These are phyloP conservation scores for Pythium monospermum DNA, from an alignment of 352 stramenopile species.

Conservation along the genomic window DNA sequence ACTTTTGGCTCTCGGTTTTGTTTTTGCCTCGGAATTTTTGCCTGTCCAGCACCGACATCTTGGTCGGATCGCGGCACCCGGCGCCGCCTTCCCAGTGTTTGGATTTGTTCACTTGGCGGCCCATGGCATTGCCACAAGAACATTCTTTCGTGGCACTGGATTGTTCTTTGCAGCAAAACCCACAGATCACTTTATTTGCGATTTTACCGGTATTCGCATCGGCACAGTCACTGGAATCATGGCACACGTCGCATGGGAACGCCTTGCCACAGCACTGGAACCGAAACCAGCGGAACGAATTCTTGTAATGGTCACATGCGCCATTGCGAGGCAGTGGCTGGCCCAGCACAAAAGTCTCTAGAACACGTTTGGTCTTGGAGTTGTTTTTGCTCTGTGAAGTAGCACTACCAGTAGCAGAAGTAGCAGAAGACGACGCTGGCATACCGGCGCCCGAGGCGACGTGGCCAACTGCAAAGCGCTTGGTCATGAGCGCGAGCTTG, in stretches of 20 bases:
- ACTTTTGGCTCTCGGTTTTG: slow-evolving; percentile 83
- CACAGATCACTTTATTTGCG: slow-evolving; percentile 80
- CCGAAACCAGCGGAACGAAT: slow-evolving; percentile 78
- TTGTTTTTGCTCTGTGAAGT: slow-evolving; percentile 7
- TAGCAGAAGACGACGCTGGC: background rate
- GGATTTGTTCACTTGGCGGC: slow-evolving; percentile 35
- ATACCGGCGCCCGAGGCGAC: background rate
- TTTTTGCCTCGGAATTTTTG: slow-evolving; percentile 70
- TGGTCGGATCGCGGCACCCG: slow-evolving; percentile 54
- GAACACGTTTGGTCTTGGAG: slow-evolving; percentile 36
- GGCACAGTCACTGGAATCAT: slow-evolving; percentile 64
- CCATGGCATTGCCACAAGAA: slow-evolving; percentile 67
- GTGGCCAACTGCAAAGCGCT: slow-evolving; percentile 44
- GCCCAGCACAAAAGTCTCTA: slow-evolving; percentile 58
- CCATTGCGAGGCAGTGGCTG: slow-evolving; percentile 68
- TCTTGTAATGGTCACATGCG: slow-evolving; percentile 72
- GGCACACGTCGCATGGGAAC: slow-evolving; percentile 79
- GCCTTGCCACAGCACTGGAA: slow-evolving; percentile 84
- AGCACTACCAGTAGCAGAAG: too few relatives aligned
- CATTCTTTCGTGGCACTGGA: slow-evolving; percentile 70
- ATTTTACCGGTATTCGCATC: slow-evolving; percentile 72
- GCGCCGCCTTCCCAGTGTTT: slow-evolving; percentile 74
- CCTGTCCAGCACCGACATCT: slow-evolving; percentile 63
- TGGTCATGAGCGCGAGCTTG: slow-evolving; percentile 66
- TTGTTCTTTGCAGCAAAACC: slow-evolving; percentile 79